A percentile compares a stretch with the other conserved stretches of the same genome.
These are phyloP conservation scores for Silene uniflora DNA, from an alignment of 148 eudicot genomes.

Conservation along the genomic window DNA sequence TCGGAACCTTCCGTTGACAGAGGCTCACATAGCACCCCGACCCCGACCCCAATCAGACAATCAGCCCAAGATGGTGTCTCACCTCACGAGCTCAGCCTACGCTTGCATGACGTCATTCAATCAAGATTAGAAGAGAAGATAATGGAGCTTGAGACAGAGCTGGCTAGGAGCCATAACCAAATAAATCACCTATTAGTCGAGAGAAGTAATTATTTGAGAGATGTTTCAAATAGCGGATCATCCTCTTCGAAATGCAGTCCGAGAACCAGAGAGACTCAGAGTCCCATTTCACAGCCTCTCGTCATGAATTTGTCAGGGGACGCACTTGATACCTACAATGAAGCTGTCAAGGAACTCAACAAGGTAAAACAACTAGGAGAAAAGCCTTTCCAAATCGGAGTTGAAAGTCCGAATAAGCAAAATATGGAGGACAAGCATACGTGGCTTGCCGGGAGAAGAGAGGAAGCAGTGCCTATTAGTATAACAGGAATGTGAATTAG, in stretches of 20 bases:
- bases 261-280: slow-evolving; percentile 20
- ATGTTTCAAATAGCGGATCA: slow-evolving; percentile 35
- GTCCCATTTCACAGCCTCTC: slow-evolving; percentile 36
- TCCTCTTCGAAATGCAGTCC: slow-evolving; percentile 45
- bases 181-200: slow-evolving; percentile 41
- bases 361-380: slow-evolving; percentile 37
- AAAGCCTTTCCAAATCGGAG: slow-evolving; percentile 12
- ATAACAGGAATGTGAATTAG: slow-evolving; percentile 6
- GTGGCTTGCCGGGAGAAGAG: slow-evolving; percentile 14
- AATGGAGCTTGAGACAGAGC: slow-evolving; percentile 65
- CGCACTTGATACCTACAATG: slow-evolving; percentile 66
- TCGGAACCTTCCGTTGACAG: slow-evolving; percentile 44
- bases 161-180: slow-evolving; percentile 50
- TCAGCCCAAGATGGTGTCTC: slow-evolving; percentile 56
- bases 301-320: slow-evolving; percentile 65
- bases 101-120: slow-evolving; percentile 70
- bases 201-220: slow-evolving; percentile 32
- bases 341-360: slow-evolving; percentile 47
- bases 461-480: slow-evolving; percentile 18
- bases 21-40: slow-evolving; percentile 42
- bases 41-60: slow-evolving; percentile 42
- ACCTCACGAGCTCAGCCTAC: slow-evolving; percentile 61
- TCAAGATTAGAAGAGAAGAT: slow-evolving; percentile 67
- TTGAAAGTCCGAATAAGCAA: background rate
- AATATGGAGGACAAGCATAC: slow-evolving; percentile 5